phyloP scores from a whole-genome alignment of 495 filamentous ascomycete genomes.

The Hyaloscypha variabilis region DNA sequence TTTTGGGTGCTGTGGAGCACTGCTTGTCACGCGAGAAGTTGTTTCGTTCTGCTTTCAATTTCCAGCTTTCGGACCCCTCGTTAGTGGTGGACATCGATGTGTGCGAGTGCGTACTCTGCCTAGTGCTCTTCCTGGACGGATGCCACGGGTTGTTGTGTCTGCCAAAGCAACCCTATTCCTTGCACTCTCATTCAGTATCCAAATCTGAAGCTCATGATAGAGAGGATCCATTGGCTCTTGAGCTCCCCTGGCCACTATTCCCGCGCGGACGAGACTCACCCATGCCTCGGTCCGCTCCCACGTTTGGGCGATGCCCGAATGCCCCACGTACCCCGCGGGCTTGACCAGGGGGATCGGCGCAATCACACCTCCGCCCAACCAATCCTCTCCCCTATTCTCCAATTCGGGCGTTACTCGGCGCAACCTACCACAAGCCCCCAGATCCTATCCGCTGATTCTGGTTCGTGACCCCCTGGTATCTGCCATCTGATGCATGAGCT shows the following conservation, averaged over 20 bases:
- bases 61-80: neutral
- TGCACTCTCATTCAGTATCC: neutral
- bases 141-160: neutral
- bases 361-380: constrained; percentile 1
- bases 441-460: neutral
- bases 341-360: neutral
- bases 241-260: neutral
- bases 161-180: neutral
- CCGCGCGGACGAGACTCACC: neutral
- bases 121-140: neutral
- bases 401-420: constrained; percentile 12
- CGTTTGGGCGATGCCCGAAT: neutral
- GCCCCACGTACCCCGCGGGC: neutral
- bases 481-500: neutral
- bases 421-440: neutral
- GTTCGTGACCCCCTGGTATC: neutral
- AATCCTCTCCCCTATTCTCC: neutral
- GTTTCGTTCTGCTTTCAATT: neutral
- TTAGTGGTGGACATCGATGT: neutral
- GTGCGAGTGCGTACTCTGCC: neutral
- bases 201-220: neutral
- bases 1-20: no score
- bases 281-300: constrained; percentile 10
- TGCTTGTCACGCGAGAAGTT: no score
- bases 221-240: neutral